These are phyloP conservation scores for Mimosa pudica DNA, from an alignment of 306 rosid species.

Conservation along the genomic window DNA sequence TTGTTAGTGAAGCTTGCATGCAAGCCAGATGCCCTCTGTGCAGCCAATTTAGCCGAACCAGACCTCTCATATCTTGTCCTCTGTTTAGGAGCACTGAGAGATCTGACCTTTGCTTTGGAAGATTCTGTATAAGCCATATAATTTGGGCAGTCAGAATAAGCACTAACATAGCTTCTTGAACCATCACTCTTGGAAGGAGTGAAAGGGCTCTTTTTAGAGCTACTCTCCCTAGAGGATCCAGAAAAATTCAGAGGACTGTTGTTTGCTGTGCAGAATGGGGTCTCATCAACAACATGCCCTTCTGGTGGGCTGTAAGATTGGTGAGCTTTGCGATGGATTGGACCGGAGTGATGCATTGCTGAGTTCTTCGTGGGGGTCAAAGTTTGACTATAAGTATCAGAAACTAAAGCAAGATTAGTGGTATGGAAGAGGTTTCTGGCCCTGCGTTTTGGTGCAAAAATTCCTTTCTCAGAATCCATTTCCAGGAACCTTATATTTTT, in stretches of 20 bases:
- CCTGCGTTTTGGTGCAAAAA: conserved; percentile 37
- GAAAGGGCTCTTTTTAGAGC: conserved; percentile 53
- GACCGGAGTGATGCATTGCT: conserved; percentile 48
- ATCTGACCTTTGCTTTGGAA: conserved; percentile 72
- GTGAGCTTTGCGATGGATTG: conserved; percentile 46
- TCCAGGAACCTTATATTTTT: conserved; percentile 50
- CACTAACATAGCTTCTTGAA: conserved; percentile 55
- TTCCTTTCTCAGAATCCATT: conserved; percentile 51
- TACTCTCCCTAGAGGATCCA: conserved; percentile 51
- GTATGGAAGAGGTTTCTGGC: conserved; percentile 51
- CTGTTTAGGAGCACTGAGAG: conserved; percentile 80
- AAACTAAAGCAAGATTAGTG: conserved; percentile 31
- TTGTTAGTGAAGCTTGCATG: conserved; percentile 62
- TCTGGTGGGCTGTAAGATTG: conserved; percentile 53
- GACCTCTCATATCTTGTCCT: conserved; percentile 69
- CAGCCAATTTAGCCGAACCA: conserved; percentile 47
- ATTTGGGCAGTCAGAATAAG: conserved; percentile 61
- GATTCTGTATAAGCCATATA: conserved; percentile 89
- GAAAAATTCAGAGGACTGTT: conserved; percentile 59
- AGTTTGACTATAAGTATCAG: conserved; percentile 52
- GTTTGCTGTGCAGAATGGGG: conserved; percentile 53
- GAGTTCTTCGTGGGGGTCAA: conserved; percentile 59
- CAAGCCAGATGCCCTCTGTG: conserved; percentile 50
- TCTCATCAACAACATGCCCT: conserved; percentile 46
- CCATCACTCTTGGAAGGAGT: conserved; percentile 75